phyloP scores from a whole-genome alignment of 148 eudicot species.

The Rhododendron griersonianum region DNA sequence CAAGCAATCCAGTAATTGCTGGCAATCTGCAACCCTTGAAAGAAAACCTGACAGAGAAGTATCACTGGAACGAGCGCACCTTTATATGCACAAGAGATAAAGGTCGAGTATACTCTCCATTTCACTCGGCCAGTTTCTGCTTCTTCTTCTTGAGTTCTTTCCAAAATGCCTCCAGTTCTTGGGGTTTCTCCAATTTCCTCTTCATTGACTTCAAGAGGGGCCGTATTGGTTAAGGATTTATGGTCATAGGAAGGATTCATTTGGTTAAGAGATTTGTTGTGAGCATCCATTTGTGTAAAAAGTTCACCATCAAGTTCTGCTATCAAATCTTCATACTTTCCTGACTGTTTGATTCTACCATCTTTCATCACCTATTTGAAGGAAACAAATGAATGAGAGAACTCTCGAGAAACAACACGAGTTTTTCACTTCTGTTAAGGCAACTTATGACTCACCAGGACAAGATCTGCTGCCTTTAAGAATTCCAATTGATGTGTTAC shows the following conservation, averaged over 20 bases:
- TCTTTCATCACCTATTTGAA: constrained; percentile 71
- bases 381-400: not conserved
- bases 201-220: constrained; percentile 37
- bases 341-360: constrained; percentile 71
- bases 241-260: constrained; percentile 37
- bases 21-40: constrained; percentile 69
- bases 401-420: not conserved
- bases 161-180: constrained; percentile 20
- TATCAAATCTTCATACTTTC: constrained; percentile 62
- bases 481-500: constrained; percentile 89
- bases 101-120: constrained; percentile 60
- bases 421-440: not conserved
- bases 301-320: constrained; percentile 55
- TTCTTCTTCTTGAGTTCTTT: constrained; percentile 51
- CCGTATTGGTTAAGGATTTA: constrained; percentile 7
- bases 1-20: constrained; percentile 96
- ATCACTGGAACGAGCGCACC: constrained; percentile 82
- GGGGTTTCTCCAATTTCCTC: constrained; percentile 28
- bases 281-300: constrained; percentile 65
- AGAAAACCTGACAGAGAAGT: constrained; percentile 71
- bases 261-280: constrained; percentile 59
- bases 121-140: constrained; percentile 63
- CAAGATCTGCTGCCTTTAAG: constrained; percentile 76
- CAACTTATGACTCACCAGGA: constrained; percentile 51
- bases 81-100: constrained; percentile 61